Base-by-base conservation (phyloP, 306 rosid species). In the Gleditsia sinensis region DNA sequence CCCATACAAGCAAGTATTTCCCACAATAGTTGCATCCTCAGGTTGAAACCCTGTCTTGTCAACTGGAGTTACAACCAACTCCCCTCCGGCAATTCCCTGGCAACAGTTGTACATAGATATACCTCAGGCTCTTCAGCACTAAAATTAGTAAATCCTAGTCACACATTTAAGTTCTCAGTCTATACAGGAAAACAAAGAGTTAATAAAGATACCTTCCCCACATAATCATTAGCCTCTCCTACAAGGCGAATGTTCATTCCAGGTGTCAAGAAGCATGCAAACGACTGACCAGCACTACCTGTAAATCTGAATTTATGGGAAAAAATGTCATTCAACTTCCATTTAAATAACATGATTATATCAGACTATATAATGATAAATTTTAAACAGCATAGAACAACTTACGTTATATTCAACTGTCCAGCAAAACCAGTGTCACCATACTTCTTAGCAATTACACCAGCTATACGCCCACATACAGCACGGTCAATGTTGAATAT, bases 241-340 rank as follows among this genome's bases (percentile, higher is more conserved):
- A 94, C 79, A 43, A 94, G 88, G 77, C 91, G 96, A 81, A 94
- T 87, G 79, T 90, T 90, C 98, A 94, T 94, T 81, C 98, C 97
- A 76, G 98, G 98, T 11, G 97, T 94, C 86, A 94, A 84, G 84
- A 94, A 94, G 87, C 97, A 94, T 14, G 87, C 97, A 86, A 94
- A 94, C 64, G 98, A 94, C 85, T 94, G 98, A 54, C 98, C 98
- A 23, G 96, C 98, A 55, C 98, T 94, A 77, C 98, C 98, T n/a
- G 79, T 76, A 75, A 91, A 94, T 78, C 98, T 94, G 93, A 75
- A 84, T 23, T 45, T 49, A 83, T 5, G 65, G 54, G 50, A n/a
- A 58, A 51, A 69, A 69, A 24, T 25, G 1, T 61, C 20, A 36
- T 62, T 34, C 25, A 21, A 37, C 25, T 62, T 36, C 49, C 17